Conservation (phyloP, 2,329 filamentous ascomycete species). For the Cladosporium cucumerinum region DNA sequence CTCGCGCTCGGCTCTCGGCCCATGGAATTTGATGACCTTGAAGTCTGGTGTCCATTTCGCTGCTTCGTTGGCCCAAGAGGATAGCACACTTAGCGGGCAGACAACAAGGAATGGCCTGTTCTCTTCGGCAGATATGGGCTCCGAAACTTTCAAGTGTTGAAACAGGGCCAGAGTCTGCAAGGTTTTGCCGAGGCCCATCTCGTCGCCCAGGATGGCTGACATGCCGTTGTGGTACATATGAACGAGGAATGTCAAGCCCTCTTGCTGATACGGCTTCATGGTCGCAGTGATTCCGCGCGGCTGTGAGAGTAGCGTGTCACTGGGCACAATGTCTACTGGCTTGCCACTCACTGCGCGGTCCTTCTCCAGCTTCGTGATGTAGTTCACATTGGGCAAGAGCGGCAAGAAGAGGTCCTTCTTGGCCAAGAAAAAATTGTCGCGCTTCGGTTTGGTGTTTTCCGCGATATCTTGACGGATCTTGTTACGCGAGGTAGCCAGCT, state of each 20-base stretch:
- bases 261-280: conserved; percentile 52
- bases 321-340: conserved; percentile 11
- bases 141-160: conserved; percentile 45
- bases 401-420: conserved; percentile 48
- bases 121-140: conserved; percentile 33
- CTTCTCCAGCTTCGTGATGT: conserved; percentile 40
- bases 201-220: conserved; percentile 47
- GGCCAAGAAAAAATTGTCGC: conserved; percentile 45
- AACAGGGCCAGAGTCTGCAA: conserved; percentile 50
- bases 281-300: conserved; percentile 46
- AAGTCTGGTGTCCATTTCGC: conserved; percentile 48
- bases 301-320: conserved; percentile 37
- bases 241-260: conserved; percentile 50
- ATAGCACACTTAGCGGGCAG: conserved; percentile 51
- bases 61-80: conserved; percentile 48
- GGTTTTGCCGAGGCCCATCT: conserved; percentile 52
- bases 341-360: conserved; percentile 13
- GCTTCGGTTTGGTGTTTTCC: conserved; percentile 41
- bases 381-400: conserved; percentile 44
- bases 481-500: conserved; percentile 39
- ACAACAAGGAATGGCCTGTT: conserved; percentile 46
- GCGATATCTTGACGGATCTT: conserved; percentile 43
- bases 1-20: conserved; percentile 42
- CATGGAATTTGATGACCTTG: conserved; percentile 47
- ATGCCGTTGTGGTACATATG: conserved; percentile 46